A percentile compares a stretch with the other conserved stretches of the same genome.
Conservation (phyloP, 192 early-diverging fungal species). For the Fimicolochytrium jonesii region DNA sequence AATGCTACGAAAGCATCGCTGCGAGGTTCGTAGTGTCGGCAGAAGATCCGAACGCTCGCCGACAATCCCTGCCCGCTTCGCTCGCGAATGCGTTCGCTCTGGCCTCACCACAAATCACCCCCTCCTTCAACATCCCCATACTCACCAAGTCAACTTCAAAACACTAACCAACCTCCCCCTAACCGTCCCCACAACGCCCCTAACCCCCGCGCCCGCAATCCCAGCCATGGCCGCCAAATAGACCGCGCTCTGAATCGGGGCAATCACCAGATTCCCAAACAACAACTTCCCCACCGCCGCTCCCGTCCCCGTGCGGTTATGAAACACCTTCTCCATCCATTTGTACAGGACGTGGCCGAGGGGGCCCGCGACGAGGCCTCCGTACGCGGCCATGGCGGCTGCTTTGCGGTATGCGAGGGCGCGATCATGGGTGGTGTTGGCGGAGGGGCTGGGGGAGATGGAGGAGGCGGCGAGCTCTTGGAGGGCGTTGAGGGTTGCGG, state of each 20-base stretch:
- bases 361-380: conserved; percentile 76
- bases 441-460: conserved; percentile 61
- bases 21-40: no score
- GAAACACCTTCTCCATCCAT: conserved; percentile 68
- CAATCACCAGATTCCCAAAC: conserved; percentile 70
- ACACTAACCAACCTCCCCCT: conserved; percentile 60
- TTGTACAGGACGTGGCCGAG: conserved; percentile 79
- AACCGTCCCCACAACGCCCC: conserved; percentile 53
- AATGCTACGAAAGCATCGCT: no score
- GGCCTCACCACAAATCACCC: no score
- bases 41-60: no score
- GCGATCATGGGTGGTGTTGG: conserved; percentile 38
- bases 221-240: conserved; percentile 80
- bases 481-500: conserved; percentile 67
- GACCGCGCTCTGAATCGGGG: conserved; percentile 84
- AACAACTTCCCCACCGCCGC: conserved; percentile 68
- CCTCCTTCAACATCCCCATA: no score
- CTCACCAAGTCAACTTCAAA: conserved; percentile 75
- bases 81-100: no score
- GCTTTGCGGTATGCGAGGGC: no score
- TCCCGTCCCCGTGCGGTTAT: conserved; percentile 57
- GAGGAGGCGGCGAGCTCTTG: conserved; percentile 77
- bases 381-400: conserved; percentile 70
- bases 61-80: no score
- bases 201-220: conserved; percentile 67